A percentile compares a stretch with the other conserved stretches of the same genome.
Evolutionary conservation across 805 yeast species (phyloP).

Genomic region (Nakazawaea peltata): DNA sequence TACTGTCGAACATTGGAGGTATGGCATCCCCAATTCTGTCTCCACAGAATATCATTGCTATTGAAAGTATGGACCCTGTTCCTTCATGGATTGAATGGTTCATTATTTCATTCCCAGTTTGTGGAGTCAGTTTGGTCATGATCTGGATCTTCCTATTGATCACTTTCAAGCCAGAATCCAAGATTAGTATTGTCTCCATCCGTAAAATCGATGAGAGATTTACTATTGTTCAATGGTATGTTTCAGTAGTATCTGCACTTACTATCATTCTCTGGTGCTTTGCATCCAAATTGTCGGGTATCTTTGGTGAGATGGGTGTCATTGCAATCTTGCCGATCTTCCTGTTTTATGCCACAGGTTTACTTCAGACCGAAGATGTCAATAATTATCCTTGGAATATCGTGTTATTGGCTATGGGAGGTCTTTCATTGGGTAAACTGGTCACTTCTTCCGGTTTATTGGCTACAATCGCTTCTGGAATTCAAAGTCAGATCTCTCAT

Average conservation of each 20-base stretch:
- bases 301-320: conserved; percentile 95
- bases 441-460: conserved; percentile 87
- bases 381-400: conserved; percentile 97
- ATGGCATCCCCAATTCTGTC: conserved; percentile 97
- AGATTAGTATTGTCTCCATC: conserved; percentile 48
- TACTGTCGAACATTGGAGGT: conserved; percentile 91
- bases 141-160: conserved; percentile 70
- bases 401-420: conserved; percentile 95
- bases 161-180: conserved; percentile 49
- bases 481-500: conserved; percentile 58
- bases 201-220: conserved; percentile 59
- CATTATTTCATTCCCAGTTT: conserved; percentile 75
- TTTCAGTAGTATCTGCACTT: conserved; percentile 51
- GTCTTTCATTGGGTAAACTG: conserved; percentile 90
- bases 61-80: conserved; percentile 78
- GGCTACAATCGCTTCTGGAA: conserved; percentile 62
- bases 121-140: conserved; percentile 49
- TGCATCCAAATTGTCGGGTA: conserved; percentile 60
- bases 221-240: conserved; percentile 66
- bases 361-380: conserved; percentile 82
- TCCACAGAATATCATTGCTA: conserved; percentile 90
- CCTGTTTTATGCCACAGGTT: conserved; percentile 88
- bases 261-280: conserved; percentile 91
- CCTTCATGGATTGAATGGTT: conserved; percentile 94
- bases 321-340: conserved; percentile 84